Evolutionary conservation across 805 yeast genomes (phyloP), one percentile per base, ranked within the genome.

Genomic region (Wickerhamomyces pijperi): DNA sequence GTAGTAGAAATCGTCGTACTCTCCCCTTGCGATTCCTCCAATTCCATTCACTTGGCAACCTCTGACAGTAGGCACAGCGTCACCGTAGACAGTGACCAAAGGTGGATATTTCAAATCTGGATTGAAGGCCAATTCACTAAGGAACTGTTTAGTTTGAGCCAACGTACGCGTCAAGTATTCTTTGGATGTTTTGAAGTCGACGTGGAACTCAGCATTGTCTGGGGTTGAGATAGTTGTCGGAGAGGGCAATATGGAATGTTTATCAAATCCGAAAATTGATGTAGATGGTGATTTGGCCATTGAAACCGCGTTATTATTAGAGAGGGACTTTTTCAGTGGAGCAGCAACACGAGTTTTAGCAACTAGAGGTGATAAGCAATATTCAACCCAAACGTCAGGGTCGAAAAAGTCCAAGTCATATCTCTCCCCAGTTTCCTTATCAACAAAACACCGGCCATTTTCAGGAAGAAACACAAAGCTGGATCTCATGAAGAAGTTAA

Each of bases 401-500:
- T 88, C 79, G 51, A 82, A 88, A 49, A 73, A 84, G 63, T 88
- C 95, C 18, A 86, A 54, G 41, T 73, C 73, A 49, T 73, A 72
- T 35, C 66, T 64, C 45, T 78, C 74, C 28, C 72, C 70, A 0
- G 84, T 77, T 23, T 60, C 54, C 19, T 65, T 65, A 55, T 87
- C 78, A 37, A 76, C 72, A 53, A 86, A 88, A 37, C 86, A 77
- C 21, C 76, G 67, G 9, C 95, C 94, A 46, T 73, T 69, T 17
- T 74, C 57, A 1, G 97, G 97, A 28, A 88, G 58, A 55, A 88
- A 87, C 28, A 75, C 68, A 59, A 74, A 87, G 37, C 87, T 75
- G 34, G 88, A 78, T 54, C 97, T 71, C 94, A 87, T 85, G 65
- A 84, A 75, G 58, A 88, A 88, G 50, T 83, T 87, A 11, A 78